Conservation (phyloP, 257 asterid genomes). For the Jaltomata sinuosa region DNA sequence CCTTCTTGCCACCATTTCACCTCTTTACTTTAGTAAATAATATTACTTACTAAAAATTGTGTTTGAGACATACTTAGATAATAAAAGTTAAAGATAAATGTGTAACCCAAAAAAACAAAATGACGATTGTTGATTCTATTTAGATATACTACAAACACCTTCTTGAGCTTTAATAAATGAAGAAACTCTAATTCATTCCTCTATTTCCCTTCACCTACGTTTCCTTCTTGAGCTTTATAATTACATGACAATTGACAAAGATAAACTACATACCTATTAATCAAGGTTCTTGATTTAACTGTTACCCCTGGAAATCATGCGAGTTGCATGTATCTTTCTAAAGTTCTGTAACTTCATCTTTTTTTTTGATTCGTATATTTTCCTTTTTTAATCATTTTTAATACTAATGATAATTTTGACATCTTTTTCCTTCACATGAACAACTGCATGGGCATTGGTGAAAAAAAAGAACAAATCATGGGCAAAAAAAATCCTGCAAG, state of each 20-base stretch:
- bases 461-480: no score
- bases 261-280: neutral
- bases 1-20: no score
- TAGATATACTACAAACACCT: no score
- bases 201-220: neutral
- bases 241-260: neutral
- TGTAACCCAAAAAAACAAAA: no score
- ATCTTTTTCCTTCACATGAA: neutral
- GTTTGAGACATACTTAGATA: no score
- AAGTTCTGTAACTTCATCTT: neutral
- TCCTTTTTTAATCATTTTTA: neutral
- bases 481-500: no score
- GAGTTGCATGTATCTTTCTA: neutral
- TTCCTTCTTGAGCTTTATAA: neutral
- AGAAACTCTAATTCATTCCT: no score
- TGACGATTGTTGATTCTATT: no score
- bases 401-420: neutral
- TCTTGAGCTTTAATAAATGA: no score
- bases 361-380: neutral
- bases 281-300: neutral
- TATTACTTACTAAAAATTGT: no score
- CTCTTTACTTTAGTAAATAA: no score
- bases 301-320: neutral
- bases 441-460: neutral
- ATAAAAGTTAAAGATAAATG: no score